phyloP scores from a whole-genome alignment of 148 eudicot genomes.

The Nepenthes gracilis region DNA sequence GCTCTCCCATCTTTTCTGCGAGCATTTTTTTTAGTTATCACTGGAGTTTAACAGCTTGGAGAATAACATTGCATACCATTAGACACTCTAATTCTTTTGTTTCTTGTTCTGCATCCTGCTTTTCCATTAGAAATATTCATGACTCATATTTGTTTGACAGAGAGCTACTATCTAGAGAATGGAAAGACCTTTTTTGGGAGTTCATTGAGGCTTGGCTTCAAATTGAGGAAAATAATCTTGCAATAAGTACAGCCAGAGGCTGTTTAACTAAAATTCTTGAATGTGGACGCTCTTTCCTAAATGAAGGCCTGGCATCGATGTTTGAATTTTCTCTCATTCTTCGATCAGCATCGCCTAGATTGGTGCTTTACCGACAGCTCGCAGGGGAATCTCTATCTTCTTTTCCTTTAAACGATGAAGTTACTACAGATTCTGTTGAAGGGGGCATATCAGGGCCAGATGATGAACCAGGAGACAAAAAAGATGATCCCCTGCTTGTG shows the following conservation, averaged over 20 bases:
- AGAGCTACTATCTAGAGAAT: constrained; percentile 77
- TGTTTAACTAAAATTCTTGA: constrained; percentile 58
- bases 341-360: constrained; percentile 85
- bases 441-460: constrained; percentile 24
- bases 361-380: constrained; percentile 79
- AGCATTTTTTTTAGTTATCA: too few relatives aligned
- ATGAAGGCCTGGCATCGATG: constrained; percentile 57
- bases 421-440: constrained; percentile 16
- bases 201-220: constrained; percentile 73
- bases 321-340: constrained; percentile 86
- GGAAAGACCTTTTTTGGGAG: constrained; percentile 86
- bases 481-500: constrained; percentile 35
- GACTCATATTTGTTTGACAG: constrained; percentile 28
- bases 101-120: not conserved
- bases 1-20: too few relatives aligned
- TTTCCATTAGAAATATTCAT: not conserved
- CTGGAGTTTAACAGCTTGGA: too few relatives aligned
- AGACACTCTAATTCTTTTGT: not conserved
- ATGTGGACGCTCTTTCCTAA: constrained; percentile 55
- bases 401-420: constrained; percentile 62
- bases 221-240: constrained; percentile 22
- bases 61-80: not conserved
- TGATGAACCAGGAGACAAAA: constrained; percentile 16
- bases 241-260: constrained; percentile 49
- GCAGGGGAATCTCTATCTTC: constrained; percentile 97